Evolutionary conservation across 2,329 filamentous ascomycete genomes (phyloP).

Genomic region (Graphiopsis chlorocephala): DNA sequence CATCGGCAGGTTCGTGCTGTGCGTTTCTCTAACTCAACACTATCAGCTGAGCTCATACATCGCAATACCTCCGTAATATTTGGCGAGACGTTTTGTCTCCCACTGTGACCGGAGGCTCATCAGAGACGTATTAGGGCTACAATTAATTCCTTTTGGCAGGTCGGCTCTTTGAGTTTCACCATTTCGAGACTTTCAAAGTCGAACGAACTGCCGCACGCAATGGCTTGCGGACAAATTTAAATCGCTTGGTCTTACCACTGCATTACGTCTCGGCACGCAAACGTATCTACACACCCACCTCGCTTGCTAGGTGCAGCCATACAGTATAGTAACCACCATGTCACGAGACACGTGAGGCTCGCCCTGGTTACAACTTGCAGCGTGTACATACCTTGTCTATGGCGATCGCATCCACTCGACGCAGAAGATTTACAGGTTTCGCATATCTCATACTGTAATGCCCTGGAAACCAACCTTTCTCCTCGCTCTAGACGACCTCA

Average conservation of each 20-base stretch:
- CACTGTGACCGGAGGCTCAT: neutral
- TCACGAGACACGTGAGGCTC: neutral
- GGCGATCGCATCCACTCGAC: neutral
- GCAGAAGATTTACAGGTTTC: neutral
- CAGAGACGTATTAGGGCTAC: neutral
- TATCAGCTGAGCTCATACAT: neutral
- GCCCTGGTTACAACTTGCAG: neutral
- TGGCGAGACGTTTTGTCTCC: neutral
- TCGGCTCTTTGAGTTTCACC: neutral
- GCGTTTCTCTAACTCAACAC: neutral
- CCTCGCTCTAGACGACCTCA: neutral
- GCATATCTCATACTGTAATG: neutral
- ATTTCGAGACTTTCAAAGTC: neutral
- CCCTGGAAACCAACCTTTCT: neutral
- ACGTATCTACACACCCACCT: neutral
- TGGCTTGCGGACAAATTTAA: neutral
- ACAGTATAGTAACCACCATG: neutral
- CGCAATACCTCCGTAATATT: neutral
- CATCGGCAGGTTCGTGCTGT: neutral
- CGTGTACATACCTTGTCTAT: neutral
- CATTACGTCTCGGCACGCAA: neutral
- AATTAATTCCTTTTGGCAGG: slow-evolving; percentile 4
- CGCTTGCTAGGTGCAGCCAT: neutral
- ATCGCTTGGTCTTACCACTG: neutral
- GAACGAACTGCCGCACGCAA: neutral